These are phyloP conservation scores for Alternaria atra DNA, from an alignment of 2,329 filamentous ascomycete species.

Conservation along the genomic window DNA sequence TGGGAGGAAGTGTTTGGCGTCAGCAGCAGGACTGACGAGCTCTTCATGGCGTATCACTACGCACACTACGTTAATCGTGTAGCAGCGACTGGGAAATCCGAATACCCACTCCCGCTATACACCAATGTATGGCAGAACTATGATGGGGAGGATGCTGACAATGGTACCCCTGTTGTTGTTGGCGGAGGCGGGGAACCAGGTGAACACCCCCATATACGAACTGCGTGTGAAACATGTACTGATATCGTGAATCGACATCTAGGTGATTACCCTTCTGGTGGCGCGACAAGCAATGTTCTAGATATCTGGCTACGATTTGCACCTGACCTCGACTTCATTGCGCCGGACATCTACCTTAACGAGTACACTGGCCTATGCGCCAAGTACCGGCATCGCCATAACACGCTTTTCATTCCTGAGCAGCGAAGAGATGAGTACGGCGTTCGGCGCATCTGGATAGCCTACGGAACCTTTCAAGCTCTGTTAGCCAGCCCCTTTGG, in stretches of 20 bases:
- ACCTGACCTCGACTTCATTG: constrained; percentile 56
- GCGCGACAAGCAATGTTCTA: constrained; percentile 36
- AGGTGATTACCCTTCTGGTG: constrained; percentile 61
- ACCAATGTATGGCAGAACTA: constrained; percentile 60
- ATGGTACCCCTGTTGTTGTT: constrained; percentile 49
- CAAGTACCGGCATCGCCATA: constrained; percentile 55
- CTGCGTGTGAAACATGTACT: too few relatives aligned
- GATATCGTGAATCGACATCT: constrained; percentile 28
- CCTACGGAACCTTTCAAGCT: constrained; percentile 35
- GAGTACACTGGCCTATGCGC: constrained; percentile 57
- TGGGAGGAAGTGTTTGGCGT: constrained; percentile 56
- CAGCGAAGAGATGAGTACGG: constrained; percentile 59
- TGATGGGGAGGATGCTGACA: constrained; percentile 22
- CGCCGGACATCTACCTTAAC: constrained; percentile 61
- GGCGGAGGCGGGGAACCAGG: constrained; percentile 50
- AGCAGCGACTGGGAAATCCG: constrained; percentile 53
- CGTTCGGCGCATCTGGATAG: constrained; percentile 36
- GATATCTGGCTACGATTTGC: constrained; percentile 60
- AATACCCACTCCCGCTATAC: constrained; percentile 56
- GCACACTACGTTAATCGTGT: constrained; percentile 55
- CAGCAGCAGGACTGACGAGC: constrained; percentile 51
- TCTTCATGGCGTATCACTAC: constrained; percentile 61
- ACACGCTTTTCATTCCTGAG: constrained; percentile 63
- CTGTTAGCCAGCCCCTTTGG: constrained; percentile 39
- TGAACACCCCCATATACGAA: too few relatives aligned